Conservation (phyloP, 768 basidiomycete species). For the Boletus vermiculosoides region DNA sequence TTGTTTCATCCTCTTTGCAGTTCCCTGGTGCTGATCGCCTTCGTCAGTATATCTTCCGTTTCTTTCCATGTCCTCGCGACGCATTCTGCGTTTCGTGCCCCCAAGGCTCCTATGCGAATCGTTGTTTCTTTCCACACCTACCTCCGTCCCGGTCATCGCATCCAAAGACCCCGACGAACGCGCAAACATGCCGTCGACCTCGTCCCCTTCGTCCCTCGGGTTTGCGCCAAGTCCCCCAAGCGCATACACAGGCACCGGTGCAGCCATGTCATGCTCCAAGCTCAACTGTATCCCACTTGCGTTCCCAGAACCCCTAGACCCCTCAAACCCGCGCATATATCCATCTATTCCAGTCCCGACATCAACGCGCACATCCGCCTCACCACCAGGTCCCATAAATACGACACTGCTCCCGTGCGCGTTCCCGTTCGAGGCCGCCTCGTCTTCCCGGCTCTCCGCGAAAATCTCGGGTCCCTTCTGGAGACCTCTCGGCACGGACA, state of each 20-base stretch:
- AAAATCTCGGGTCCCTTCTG: slow-evolving; percentile 10
- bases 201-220: not conserved
- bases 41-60: slow-evolving; percentile 4
- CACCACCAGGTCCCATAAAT: slow-evolving; percentile 7
- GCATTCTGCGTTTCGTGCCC: slow-evolving; percentile 16
- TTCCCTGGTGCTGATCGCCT: slow-evolving; percentile 2
- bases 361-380: not conserved
- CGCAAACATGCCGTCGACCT: slow-evolving; percentile 5
- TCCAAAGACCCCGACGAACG: slow-evolving; percentile 10
- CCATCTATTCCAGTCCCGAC: slow-evolving; percentile 11
- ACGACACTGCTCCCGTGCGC: not conserved
- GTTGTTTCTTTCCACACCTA: slow-evolving; percentile 1
- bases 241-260: slow-evolving; percentile 22
- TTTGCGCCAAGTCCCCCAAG: not conserved
- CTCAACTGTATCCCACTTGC: not conserved
- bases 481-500: slow-evolving; percentile 12
- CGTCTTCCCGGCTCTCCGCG: slow-evolving; percentile 6
- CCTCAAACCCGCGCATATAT: slow-evolving; percentile 26
- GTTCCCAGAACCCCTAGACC: not conserved
- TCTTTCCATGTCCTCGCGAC: slow-evolving; percentile 14
- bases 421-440: not conserved
- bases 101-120: slow-evolving; percentile 1
- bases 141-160: slow-evolving; percentile 8
- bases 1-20: slow-evolving; percentile 19
- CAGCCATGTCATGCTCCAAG: slow-evolving; percentile 13